These are phyloP conservation scores for Pestalotiopsis sp. DNA, from an alignment of 2,329 filamentous ascomycete species.

Conservation along the genomic window DNA sequence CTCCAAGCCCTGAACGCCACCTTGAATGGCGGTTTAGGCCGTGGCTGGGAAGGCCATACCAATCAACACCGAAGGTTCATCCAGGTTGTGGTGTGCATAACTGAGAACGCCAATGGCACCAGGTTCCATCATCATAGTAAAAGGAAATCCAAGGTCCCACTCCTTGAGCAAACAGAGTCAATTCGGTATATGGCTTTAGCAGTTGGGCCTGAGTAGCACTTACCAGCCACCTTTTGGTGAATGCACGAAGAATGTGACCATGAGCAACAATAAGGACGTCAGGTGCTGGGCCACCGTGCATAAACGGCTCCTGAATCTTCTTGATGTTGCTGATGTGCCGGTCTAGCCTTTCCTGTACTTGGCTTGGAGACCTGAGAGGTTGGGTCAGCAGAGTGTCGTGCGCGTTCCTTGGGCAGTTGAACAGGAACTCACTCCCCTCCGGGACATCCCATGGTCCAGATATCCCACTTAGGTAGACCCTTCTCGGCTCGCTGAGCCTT, in stretches of 20 bases:
- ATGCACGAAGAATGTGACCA: slow-evolving; percentile 10
- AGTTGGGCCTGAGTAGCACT: neutral
- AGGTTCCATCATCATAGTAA: slow-evolving; percentile 12
- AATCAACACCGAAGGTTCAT: neutral
- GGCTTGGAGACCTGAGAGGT: neutral
- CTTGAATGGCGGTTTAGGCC: neutral
- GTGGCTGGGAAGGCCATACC: slow-evolving; percentile 4
- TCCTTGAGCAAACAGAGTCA: neutral
- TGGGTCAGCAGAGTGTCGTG: neutral
- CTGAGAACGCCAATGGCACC: slow-evolving; percentile 5
- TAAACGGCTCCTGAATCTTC: slow-evolving; percentile 2
- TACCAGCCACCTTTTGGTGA: slow-evolving; percentile 10
- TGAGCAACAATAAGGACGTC: slow-evolving; percentile 12
- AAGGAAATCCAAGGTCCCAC: neutral
- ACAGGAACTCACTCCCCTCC: slow-evolving; percentile 1
- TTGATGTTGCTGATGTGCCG: neutral
- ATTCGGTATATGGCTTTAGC: neutral
- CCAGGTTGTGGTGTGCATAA: slow-evolving; percentile 4
- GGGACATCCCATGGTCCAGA: slow-evolving; percentile 1
- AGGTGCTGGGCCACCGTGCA: neutral
- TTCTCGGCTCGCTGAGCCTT: neutral
- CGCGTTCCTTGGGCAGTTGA: neutral
- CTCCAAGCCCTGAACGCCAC: neutral
- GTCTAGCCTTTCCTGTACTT: slow-evolving; percentile 7
- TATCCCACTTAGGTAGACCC: slow-evolving; percentile 8